Evolutionary conservation across 805 yeast genomes (phyloP).

Genomic region (Suhomyces kilbournensis): DNA sequence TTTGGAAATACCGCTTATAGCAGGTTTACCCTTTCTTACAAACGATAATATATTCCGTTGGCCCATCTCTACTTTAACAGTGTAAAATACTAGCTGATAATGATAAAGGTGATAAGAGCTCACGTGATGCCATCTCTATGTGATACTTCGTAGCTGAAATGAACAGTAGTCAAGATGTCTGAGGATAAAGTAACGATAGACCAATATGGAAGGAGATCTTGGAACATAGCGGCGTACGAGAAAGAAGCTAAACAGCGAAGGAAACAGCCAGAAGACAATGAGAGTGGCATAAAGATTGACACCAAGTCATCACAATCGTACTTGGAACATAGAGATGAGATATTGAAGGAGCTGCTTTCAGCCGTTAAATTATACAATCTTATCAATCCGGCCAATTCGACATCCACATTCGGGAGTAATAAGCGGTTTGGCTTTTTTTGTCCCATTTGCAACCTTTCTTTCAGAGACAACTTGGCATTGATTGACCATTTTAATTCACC

Average conservation of each 20-base stretch:
- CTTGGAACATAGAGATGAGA: slow-evolving; percentile 29
- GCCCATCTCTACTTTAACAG: background rate
- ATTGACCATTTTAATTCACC: slow-evolving; percentile 81
- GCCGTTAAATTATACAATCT: slow-evolving; percentile 36
- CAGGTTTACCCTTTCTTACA: background rate
- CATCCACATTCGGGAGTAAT: slow-evolving; percentile 28
- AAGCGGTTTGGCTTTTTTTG: slow-evolving; percentile 85
- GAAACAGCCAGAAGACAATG: slow-evolving; percentile 11
- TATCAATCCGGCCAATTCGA: slow-evolving; percentile 20
- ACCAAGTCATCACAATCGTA: slow-evolving; percentile 16
- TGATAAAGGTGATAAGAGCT: background rate
- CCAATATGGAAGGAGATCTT: slow-evolving; percentile 63
- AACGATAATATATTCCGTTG: background rate
- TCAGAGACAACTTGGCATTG: slow-evolving; percentile 76
- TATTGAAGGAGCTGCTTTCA: slow-evolving; percentile 28
- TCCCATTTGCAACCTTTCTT: slow-evolving; percentile 73
- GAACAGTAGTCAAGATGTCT: background rate
- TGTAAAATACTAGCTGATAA: background rate
- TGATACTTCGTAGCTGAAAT: background rate
- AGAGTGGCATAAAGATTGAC: slow-evolving; percentile 5
- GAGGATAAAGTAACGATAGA: slow-evolving; percentile 28
- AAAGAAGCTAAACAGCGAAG: slow-evolving; percentile 37
- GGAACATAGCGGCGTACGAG: slow-evolving; percentile 70
- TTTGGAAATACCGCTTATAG: background rate
- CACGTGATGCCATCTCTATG: background rate